phyloP scores from a whole-genome alignment of 352 stramenopile species.

The Globisporangium rhizosaccharum region DNA sequence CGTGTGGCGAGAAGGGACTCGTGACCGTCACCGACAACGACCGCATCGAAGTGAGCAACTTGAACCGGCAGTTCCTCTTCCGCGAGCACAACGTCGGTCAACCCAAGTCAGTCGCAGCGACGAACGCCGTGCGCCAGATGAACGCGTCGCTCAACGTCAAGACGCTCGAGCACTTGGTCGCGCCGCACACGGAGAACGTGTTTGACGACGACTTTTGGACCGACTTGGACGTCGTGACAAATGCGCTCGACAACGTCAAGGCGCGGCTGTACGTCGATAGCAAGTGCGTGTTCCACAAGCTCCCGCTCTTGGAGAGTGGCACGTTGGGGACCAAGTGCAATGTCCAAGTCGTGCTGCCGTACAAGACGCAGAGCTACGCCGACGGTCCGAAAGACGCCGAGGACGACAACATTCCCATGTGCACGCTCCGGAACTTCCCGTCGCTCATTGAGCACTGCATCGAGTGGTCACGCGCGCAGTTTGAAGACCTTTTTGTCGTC shows the following conservation, averaged over 20 bases:
- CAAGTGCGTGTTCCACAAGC: slow-evolving; percentile 96
- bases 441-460: slow-evolving; percentile 96
- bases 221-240: slow-evolving; percentile 94
- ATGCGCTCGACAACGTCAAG: slow-evolving; percentile 99
- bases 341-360: slow-evolving; percentile 87
- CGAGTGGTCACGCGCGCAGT: slow-evolving; percentile 94
- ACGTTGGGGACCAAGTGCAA: slow-evolving; percentile 99
- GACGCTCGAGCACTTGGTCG: slow-evolving; percentile 75
- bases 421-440: slow-evolving; percentile 99
- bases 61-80: slow-evolving; percentile 86
- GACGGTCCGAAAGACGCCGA: slow-evolving; percentile 94
- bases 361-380: slow-evolving; percentile 93
- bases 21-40: slow-evolving; percentile 85
- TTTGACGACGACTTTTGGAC: slow-evolving; percentile 84
- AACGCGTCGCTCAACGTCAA: slow-evolving; percentile 75
- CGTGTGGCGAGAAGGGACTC: slow-evolving; percentile 68
- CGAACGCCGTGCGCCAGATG: slow-evolving; percentile 68
- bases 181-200: slow-evolving; percentile 72
- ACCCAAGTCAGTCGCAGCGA: slow-evolving; percentile 79
- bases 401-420: slow-evolving; percentile 98
- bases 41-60: slow-evolving; percentile 85
- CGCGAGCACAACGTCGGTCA: slow-evolving; percentile 84
- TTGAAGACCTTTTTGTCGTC: slow-evolving; percentile 82
- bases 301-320: slow-evolving; percentile 96
- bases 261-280: slow-evolving; percentile 97